These are phyloP conservation scores for Paxillus rubicundulus DNA, from an alignment of 768 basidiomycete genomes.

Conservation along the genomic window DNA sequence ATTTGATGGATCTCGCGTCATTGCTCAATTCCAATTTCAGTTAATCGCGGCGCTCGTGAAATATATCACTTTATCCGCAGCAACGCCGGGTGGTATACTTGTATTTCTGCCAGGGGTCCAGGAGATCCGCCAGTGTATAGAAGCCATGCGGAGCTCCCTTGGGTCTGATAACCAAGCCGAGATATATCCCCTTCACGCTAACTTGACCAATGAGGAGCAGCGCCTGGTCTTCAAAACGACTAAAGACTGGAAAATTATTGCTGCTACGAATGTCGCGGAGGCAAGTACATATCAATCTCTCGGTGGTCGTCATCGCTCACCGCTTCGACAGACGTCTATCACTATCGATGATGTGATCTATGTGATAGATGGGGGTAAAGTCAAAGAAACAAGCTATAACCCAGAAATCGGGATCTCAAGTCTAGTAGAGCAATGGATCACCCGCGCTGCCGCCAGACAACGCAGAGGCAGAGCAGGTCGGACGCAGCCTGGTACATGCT, in stretches of 20 bases:
- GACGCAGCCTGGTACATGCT: conserved; percentile 78
- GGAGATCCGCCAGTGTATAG: conserved; percentile 78
- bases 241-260: conserved; percentile 77
- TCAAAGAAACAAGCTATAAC: conserved; percentile 79
- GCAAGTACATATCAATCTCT: conserved; percentile 35
- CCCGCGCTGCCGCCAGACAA: conserved; percentile 77
- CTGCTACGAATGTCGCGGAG: conserved; percentile 90
- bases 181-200: conserved; percentile 84
- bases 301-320: background rate
- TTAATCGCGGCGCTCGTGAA: conserved; percentile 65
- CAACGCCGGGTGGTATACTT: conserved; percentile 62
- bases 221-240: conserved; percentile 66
- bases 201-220: conserved; percentile 83
- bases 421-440: conserved; percentile 78
- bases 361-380: conserved; percentile 81
- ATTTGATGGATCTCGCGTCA: background rate
- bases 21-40: conserved; percentile 30
- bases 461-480: conserved; percentile 89
- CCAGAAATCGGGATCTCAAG: conserved; percentile 68
- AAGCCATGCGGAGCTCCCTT: conserved; percentile 43
- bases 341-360: conserved; percentile 88
- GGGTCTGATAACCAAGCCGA: conserved; percentile 37
- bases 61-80: conserved; percentile 53
- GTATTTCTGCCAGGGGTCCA: conserved; percentile 91
- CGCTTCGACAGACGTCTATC: conserved; percentile 66